Evolutionary conservation across 179 eudicot genomes (phyloP).

Genomic region (Amaranthus tricolor): DNA sequence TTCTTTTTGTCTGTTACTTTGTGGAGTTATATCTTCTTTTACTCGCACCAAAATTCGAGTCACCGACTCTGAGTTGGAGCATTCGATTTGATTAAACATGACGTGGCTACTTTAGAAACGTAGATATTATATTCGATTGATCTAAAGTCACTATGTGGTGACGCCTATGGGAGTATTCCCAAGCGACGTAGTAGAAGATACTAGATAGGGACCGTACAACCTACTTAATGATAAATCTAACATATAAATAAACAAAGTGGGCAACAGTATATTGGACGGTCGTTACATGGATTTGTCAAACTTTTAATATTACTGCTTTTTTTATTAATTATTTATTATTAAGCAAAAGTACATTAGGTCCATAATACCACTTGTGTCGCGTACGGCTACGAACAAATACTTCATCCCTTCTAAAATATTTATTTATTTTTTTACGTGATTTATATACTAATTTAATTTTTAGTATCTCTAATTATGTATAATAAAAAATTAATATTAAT

Average conservation of each 20-base stretch:
- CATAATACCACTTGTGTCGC: too few species aligned
- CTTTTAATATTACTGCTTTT: not conserved
- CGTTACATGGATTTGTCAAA: slow-evolving; percentile 14
- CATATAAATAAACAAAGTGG: slow-evolving; percentile 1
- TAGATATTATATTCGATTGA: not conserved
- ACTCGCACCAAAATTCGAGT: slow-evolving; percentile 3
- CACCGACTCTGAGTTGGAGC: slow-evolving; percentile 21
- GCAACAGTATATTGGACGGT: slow-evolving; percentile 7
- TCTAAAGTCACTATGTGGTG: not conserved
- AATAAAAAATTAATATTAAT: too few species aligned
- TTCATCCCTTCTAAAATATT: too few species aligned
- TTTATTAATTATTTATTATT: not conserved
- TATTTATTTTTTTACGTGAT: too few species aligned
- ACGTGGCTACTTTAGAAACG: slow-evolving; percentile 1
- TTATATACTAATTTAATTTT: too few species aligned
- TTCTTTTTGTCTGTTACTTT: not conserved
- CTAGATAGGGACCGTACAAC: not conserved
- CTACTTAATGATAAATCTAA: not conserved
- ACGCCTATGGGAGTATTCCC: not conserved
- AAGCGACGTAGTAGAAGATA: not conserved
- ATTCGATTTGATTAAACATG: not conserved
- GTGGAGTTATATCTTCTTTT: not conserved
- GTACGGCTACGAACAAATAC: too few species aligned
- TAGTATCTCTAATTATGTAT: too few species aligned
- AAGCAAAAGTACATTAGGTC: too few species aligned